Evolutionary conservation across 768 basidiomycete species (phyloP), one percentile per base, ranked within the genome.

Genomic region (Collybia mongolica): DNA sequence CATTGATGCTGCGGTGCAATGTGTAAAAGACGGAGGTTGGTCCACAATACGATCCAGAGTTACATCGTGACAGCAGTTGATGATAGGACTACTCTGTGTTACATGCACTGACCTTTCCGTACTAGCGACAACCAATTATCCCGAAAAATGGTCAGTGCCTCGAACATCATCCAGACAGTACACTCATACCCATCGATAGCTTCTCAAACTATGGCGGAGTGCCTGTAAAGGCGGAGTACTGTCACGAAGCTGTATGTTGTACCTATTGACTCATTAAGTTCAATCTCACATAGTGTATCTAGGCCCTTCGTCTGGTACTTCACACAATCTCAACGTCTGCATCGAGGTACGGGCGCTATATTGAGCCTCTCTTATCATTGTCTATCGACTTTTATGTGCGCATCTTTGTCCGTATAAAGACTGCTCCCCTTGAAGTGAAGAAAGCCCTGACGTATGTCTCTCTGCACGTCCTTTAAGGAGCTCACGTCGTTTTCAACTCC

Each of bases 351-450:
- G 96, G 97, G 3, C 84, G 93, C 36, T 90, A 86, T 62, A 92
- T 99, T 53, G 80, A 88, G 56, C 97, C 97, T 8, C 70, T 97
- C 6, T 68, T 97, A 3, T 94, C 89, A 0, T 74, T 99, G 26
- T 96, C 93, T 14, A 96, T 99, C 61, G 97, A 99, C 60, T 99
- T 98, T 66, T 99, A 99, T 65, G 86, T 97, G 20, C 87, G 97
- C 3, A 61, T 98, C 17, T 99, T 98, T 60, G 82, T 98, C 14
- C 83, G 88, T 8, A 72, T 99, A 4, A 73, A 81, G 46, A 77
- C 86, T 0, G 75, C 84, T 2, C 86, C 93, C 0, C 66, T 86
- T 22, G 85, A 94, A 65, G 94, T 95, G 38, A 99, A 99, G 68
- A 84, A 83, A 53, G 69, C 81, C 4, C 74, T 87, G 19, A 82